Conservation (phyloP, 2,329 filamentous ascomycete genomes). For the Anisogramma anomala region DNA sequence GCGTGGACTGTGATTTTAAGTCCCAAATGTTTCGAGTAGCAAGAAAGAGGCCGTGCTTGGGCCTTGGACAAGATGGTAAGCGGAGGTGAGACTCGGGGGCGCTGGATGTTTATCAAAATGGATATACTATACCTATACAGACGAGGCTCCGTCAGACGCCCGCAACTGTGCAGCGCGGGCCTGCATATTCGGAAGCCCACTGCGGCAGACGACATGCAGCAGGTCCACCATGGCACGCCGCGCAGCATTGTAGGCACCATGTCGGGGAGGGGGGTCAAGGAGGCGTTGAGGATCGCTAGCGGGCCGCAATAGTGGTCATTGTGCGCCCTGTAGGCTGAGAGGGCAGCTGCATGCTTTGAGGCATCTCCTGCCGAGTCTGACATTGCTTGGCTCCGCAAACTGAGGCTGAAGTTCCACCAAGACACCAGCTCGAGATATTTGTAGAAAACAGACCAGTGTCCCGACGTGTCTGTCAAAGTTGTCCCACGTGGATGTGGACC, state of each 20-base stretch:
- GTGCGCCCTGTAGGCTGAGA: background rate
- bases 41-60: constrained; percentile 1
- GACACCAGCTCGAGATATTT: constrained; percentile 2
- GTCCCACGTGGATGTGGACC: background rate
- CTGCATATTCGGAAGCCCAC: background rate
- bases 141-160: constrained; percentile 9
- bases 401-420: background rate
- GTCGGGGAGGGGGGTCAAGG: background rate
- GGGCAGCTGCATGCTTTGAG: background rate
- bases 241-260: background rate
- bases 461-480: background rate
- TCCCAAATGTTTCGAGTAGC: background rate
- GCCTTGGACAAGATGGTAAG: background rate
- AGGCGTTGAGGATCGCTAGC: constrained; percentile 7
- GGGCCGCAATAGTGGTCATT: background rate
- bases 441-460: background rate
- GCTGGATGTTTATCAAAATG: constrained; percentile 11
- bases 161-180: background rate
- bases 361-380: background rate
- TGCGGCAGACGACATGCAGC: background rate
- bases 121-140: background rate
- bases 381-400: background rate
- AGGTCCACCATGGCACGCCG: background rate
- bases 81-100: constrained; percentile 3
- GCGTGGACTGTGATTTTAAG: background rate